phyloP scores from a whole-genome alignment of 2,329 filamentous ascomycete genomes.

The Neopestalotiopsis sp. region DNA sequence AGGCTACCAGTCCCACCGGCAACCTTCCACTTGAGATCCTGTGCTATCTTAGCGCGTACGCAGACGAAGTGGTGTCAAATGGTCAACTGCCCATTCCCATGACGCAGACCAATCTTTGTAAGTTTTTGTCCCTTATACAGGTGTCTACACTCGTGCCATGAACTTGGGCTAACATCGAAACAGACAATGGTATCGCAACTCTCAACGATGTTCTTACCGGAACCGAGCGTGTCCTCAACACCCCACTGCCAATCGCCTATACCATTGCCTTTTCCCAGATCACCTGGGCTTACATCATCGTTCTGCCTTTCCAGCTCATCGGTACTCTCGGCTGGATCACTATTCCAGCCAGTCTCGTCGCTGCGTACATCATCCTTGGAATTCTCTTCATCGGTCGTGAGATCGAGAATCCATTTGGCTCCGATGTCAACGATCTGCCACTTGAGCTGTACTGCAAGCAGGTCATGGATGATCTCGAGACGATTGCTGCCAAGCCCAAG shows the following conservation, averaged over 20 bases:
- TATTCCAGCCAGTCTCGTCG: constrained; percentile 75
- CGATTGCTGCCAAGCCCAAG: constrained; percentile 65
- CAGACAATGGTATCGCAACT: constrained; percentile 62
- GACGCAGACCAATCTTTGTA: constrained; percentile 62
- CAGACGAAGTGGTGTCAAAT: constrained; percentile 64
- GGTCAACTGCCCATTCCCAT: constrained; percentile 60
- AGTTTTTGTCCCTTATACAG: constrained; percentile 18
- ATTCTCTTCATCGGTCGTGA: constrained; percentile 76
- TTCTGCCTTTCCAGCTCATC: constrained; percentile 82
- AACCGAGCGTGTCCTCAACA: constrained; percentile 80
- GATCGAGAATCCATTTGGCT: constrained; percentile 85
- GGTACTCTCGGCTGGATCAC: constrained; percentile 70
- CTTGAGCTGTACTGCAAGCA: constrained; percentile 79
- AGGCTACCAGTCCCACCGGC: constrained; percentile 72
- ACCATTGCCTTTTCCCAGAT: constrained; percentile 85
- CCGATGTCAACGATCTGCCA: constrained; percentile 82
- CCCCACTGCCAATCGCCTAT: constrained; percentile 82
- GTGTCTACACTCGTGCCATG: constrained; percentile 36
- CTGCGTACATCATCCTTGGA: constrained; percentile 83
- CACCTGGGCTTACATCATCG: constrained; percentile 81
- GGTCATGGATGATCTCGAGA: constrained; percentile 74
- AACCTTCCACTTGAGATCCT: constrained; percentile 86
- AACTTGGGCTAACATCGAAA: neutral
- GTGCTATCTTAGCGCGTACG: constrained; percentile 70
- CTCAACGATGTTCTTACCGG: constrained; percentile 76